phyloP scores from a whole-genome alignment of 179 eudicot genomes.

The Pouteria campechiana region DNA sequence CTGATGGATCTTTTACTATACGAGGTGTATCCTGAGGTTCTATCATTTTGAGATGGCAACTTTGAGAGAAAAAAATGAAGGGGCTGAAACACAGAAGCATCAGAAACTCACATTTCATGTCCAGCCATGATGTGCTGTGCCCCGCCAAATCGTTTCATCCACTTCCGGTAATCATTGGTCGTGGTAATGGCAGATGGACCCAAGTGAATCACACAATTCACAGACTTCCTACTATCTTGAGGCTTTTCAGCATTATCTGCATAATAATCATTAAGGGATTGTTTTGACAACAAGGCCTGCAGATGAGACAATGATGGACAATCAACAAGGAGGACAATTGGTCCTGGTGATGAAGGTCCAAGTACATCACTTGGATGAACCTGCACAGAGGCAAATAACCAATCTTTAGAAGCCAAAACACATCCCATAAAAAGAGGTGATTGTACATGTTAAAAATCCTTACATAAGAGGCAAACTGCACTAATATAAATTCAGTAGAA shows the following conservation, averaged over 20 bases:
- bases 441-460: too few relatives aligned
- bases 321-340: conserved; percentile 74
- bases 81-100: not conserved
- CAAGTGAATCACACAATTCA: conserved; percentile 75
- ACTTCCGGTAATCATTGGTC: conserved; percentile 42
- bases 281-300: conserved; percentile 34
- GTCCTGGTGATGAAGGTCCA: conserved; percentile 87
- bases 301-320: conserved; percentile 77
- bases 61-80: not conserved
- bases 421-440: too few relatives aligned
- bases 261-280: conserved; percentile 45
- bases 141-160: conserved; percentile 81
- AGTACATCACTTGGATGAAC: conserved; percentile 82
- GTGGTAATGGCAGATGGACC: conserved; percentile 50
- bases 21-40: too few relatives aligned
- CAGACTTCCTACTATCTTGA: conserved; percentile 32
- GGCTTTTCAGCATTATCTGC: conserved; percentile 20
- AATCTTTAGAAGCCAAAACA: not conserved
- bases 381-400: conserved; percentile 17
- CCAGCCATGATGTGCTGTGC: conserved; percentile 91
- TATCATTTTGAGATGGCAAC: too few relatives aligned
- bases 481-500: too few relatives aligned
- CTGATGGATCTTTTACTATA: too few relatives aligned
- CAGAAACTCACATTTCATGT: conserved; percentile 60
- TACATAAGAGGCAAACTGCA: too few relatives aligned